phyloP scores from a whole-genome alignment of 176 grass and related monocot genomes.

The Chloris gayana region DNA sequence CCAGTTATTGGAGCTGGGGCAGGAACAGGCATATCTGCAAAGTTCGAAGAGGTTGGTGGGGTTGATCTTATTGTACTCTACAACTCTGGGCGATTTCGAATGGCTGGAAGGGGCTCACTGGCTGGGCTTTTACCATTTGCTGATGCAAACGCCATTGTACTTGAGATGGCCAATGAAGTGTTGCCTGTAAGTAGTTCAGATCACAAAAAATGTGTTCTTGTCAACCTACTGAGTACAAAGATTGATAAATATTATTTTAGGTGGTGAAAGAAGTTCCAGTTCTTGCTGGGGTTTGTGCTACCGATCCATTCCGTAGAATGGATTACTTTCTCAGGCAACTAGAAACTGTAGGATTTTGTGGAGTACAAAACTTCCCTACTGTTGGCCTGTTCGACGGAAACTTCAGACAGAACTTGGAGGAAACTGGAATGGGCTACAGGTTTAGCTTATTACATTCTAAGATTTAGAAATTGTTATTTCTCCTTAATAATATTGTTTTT shows the following conservation, averaged over 20 bases:
- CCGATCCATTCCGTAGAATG: constrained; percentile 94
- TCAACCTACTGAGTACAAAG: neutral
- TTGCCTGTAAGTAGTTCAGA: constrained; percentile 65
- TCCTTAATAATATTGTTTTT: neutral
- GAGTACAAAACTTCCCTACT: constrained; percentile 96
- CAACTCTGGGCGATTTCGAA: constrained; percentile 90
- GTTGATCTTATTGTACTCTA: constrained; percentile 95
- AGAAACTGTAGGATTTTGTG: constrained; percentile 79
- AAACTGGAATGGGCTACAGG: constrained; percentile 99
- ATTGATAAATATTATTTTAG: constrained; percentile 43
- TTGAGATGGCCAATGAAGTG: constrained; percentile 97
- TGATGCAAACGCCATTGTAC: constrained; percentile 90
- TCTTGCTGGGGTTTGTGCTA: constrained; percentile 97
- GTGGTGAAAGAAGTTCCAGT: constrained; percentile 86
- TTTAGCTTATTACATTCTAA: constrained; percentile 30
- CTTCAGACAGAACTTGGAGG: constrained; percentile 91
- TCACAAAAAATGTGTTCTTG: neutral
- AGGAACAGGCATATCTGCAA: constrained; percentile 93
- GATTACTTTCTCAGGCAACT: constrained; percentile 82
- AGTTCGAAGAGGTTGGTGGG: constrained; percentile 96
- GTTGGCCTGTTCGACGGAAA: constrained; percentile 94
- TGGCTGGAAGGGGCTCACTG: constrained; percentile 92
- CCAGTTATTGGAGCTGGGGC: constrained; percentile 91
- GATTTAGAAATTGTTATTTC: neutral
- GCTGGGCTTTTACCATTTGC: constrained; percentile 88